phyloP scores from a whole-genome alignment of 2,329 filamentous ascomycete species.

The Colletotrichum limetticola region DNA sequence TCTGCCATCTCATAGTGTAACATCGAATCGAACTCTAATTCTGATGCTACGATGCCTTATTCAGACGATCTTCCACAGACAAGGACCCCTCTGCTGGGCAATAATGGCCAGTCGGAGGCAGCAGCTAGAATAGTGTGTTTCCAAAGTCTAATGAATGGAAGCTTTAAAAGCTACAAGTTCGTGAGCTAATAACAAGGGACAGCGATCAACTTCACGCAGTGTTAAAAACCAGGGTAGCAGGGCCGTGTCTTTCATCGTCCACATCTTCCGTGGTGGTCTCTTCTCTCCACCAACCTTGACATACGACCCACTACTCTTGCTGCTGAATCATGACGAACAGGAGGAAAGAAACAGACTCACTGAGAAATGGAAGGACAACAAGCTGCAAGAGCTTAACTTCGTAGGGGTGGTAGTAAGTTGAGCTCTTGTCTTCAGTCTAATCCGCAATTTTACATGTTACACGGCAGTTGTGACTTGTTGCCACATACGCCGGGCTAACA shows the following conservation, averaged over 20 bases:
- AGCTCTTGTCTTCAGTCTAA: neutral
- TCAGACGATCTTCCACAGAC: neutral
- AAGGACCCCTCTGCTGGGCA: slow-evolving; percentile 2
- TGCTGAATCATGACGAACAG: slow-evolving; percentile 12
- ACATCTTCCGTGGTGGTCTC: slow-evolving; percentile 19
- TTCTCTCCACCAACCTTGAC: slow-evolving; percentile 11
- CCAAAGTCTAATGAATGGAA: neutral
- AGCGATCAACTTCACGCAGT: neutral
- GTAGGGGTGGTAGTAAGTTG: slow-evolving; percentile 48
- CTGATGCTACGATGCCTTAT: neutral
- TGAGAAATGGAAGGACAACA: slow-evolving; percentile 49
- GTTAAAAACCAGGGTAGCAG: neutral
- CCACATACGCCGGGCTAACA: too few relatives aligned
- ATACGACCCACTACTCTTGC: neutral
- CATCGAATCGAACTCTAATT: neutral
- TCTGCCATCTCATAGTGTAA: too few relatives aligned
- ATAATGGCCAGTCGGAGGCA: neutral
- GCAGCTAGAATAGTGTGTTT: neutral
- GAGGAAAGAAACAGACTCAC: slow-evolving; percentile 45
- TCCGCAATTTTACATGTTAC: too few relatives aligned
- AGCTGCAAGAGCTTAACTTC: slow-evolving; percentile 52
- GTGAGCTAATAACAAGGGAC: neutral
- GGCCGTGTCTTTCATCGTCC: neutral
- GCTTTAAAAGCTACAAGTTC: neutral
- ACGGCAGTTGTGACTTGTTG: too few relatives aligned